A percentile compares a stretch with the other conserved stretches of the same genome.
phyloP scores from a whole-genome alignment of 345 rosid genomes.

The Turnera subulata region DNA sequence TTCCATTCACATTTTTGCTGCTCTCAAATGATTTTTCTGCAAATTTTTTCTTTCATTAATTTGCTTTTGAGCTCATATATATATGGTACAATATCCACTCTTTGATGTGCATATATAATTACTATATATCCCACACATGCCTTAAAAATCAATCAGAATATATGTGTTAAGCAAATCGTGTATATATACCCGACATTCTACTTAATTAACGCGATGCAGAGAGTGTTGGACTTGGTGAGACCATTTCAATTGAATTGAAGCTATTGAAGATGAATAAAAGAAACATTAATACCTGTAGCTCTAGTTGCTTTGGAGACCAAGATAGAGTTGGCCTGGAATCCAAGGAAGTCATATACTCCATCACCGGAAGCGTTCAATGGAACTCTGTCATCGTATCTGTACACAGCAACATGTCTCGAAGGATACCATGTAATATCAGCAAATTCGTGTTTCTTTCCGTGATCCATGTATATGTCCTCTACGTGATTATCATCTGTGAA shows the following conservation, averaged over 20 bases:
- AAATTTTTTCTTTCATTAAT: background rate
- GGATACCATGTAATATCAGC: conserved; percentile 92
- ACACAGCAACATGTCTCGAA: conserved; percentile 61
- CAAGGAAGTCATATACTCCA: conserved; percentile 67
- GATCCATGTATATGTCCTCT: conserved; percentile 51
- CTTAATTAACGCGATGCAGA: too few relatives aligned
- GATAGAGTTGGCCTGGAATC: conserved; percentile 63
- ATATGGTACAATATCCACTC: too few relatives aligned
- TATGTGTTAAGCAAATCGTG: too few relatives aligned
- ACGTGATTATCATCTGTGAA: conserved; percentile 57
- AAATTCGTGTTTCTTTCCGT: conserved; percentile 62
- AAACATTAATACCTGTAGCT: conserved; percentile 60
- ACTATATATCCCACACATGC: too few relatives aligned
- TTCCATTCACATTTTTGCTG: conserved; percentile 40
- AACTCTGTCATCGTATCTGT: conserved; percentile 63
- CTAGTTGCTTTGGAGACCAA: conserved; percentile 53
- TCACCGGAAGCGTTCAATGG: conserved; percentile 45
- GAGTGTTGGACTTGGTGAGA: too few relatives aligned
- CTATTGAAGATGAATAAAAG: too few relatives aligned
- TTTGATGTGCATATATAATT: background rate
- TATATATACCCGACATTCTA: too few relatives aligned
- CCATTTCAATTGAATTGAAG: too few relatives aligned
- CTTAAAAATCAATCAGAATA: too few relatives aligned
- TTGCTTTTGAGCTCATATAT: too few relatives aligned
- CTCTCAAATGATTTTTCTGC: conserved; percentile 66